A percentile compares a stretch with the other conserved stretches of the same genome.
These are phyloP conservation scores for Quillaja saponaria DNA, from an alignment of 306 rosid genomes.

Conservation along the genomic window DNA sequence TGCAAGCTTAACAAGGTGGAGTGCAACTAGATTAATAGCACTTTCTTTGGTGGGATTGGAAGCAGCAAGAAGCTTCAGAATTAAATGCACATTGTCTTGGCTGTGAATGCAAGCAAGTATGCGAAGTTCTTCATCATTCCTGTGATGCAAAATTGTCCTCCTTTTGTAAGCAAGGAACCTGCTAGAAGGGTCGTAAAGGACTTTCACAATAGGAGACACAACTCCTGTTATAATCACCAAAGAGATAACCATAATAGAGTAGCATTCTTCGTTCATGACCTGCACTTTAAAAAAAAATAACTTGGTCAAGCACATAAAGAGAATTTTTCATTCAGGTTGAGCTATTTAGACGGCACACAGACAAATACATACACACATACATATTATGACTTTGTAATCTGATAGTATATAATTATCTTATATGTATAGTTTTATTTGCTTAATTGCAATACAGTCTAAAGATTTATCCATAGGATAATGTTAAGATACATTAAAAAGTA, in stretches of 20 bases:
- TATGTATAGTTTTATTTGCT: neutral
- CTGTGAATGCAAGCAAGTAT: constrained; percentile 62
- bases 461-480: too few species aligned
- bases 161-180: constrained; percentile 57
- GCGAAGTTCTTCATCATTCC: constrained; percentile 43
- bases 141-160: constrained; percentile 58
- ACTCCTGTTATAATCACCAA: constrained; percentile 48
- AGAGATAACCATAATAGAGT: constrained; percentile 49
- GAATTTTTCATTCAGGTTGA: neutral
- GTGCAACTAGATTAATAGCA: constrained; percentile 44
- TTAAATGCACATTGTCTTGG: constrained; percentile 46
- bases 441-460: neutral
- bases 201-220: constrained; percentile 52
- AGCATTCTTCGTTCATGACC: constrained; percentile 57
- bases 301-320: constrained; percentile 2
- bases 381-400: too few species aligned
- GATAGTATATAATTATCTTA: too few species aligned
- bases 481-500: neutral
- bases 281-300: constrained; percentile 29
- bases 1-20: constrained; percentile 54
- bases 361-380: neutral
- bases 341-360: neutral
- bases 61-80: constrained; percentile 59
- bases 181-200: constrained; percentile 57
- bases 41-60: constrained; percentile 51